Evolutionary conservation across 2,329 filamentous ascomycete genomes (phyloP).

Genomic region (Colletotrichum sp.): DNA sequence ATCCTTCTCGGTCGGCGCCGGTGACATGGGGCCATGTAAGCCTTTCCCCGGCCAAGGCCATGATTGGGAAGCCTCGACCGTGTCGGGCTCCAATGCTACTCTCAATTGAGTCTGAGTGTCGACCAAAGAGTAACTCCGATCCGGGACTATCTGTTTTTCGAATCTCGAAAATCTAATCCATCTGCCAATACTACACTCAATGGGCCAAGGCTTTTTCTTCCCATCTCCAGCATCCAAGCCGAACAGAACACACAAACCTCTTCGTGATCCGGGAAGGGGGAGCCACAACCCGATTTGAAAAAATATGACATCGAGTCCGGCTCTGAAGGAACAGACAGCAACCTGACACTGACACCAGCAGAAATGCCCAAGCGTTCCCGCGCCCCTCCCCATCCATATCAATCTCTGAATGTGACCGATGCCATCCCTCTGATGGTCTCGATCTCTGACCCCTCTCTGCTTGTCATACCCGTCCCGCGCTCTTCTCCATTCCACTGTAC

Average conservation of each 20-base stretch:
- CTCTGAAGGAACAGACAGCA: background rate
- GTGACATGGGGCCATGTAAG: background rate
- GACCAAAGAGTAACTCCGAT: background rate
- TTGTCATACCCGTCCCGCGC: conserved; percentile 1
- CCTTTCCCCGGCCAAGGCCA: background rate
- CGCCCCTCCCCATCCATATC: background rate
- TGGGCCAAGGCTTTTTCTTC: background rate
- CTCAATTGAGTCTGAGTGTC: background rate
- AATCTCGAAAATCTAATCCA: background rate
- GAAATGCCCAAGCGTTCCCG: background rate
- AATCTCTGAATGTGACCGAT: background rate
- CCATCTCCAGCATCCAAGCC: background rate
- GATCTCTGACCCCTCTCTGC: background rate
- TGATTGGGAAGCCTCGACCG: conserved; percentile 1
- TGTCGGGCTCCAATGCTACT: background rate
- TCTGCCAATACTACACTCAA: background rate
- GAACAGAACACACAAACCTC: background rate
- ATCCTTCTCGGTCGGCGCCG: background rate
- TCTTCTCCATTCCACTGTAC: conserved; percentile 16
- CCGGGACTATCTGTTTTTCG: background rate
- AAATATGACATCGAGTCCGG: background rate
- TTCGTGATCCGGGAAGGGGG: background rate
- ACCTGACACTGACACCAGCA: background rate
- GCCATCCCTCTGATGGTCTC: background rate
- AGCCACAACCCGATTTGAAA: background rate